These are phyloP conservation scores for Crepidotus variabilis DNA, from an alignment of 768 basidiomycete species.

Conservation along the genomic window DNA sequence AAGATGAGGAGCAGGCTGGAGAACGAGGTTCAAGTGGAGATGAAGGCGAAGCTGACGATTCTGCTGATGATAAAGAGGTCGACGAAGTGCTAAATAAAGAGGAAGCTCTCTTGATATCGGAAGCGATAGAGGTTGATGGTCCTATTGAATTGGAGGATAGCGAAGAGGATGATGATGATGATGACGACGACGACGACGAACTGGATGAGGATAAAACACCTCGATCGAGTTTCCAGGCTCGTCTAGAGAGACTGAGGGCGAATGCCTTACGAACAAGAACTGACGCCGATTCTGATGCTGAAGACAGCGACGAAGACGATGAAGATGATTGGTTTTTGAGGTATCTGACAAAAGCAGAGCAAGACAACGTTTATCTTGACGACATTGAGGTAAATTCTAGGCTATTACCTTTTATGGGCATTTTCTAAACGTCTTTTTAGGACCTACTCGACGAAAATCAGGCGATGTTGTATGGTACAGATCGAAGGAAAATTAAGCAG, in stretches of 20 bases:
- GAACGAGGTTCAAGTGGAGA: slow-evolving; percentile 30
- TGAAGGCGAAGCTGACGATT: slow-evolving; percentile 25
- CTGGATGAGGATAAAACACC: slow-evolving; percentile 32
- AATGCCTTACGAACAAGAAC: slow-evolving; percentile 20
- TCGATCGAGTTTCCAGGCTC: slow-evolving; percentile 40
- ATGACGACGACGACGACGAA: slow-evolving; percentile 31
- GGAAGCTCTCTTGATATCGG: slow-evolving; percentile 41
- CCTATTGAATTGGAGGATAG: slow-evolving; percentile 29
- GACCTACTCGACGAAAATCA: slow-evolving; percentile 58
- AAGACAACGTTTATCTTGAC: slow-evolving; percentile 56
- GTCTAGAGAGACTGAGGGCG: slow-evolving; percentile 37
- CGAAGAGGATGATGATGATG: slow-evolving; percentile 32
- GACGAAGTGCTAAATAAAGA: slow-evolving; percentile 40
- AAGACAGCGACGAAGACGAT: slow-evolving; percentile 28
- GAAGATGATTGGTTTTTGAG: slow-evolving; percentile 27
- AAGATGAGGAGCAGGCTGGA: slow-evolving; percentile 43
- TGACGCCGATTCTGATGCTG: slow-evolving; percentile 19
- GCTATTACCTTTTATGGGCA: background rate
- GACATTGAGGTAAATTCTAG: slow-evolving; percentile 45
- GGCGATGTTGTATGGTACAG: slow-evolving; percentile 37
- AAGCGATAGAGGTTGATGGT: slow-evolving; percentile 21
- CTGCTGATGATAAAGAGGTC: slow-evolving; percentile 28
- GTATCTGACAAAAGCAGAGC: slow-evolving; percentile 38
- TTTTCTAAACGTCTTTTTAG: slow-evolving; percentile 29
- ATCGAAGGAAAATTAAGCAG: slow-evolving; percentile 49